A percentile compares a stretch with the other conserved stretches of the same genome.
Evolutionary conservation across 2,329 filamentous ascomycete genomes (phyloP).

Genomic region (Purpureocillium lavendulum): DNA sequence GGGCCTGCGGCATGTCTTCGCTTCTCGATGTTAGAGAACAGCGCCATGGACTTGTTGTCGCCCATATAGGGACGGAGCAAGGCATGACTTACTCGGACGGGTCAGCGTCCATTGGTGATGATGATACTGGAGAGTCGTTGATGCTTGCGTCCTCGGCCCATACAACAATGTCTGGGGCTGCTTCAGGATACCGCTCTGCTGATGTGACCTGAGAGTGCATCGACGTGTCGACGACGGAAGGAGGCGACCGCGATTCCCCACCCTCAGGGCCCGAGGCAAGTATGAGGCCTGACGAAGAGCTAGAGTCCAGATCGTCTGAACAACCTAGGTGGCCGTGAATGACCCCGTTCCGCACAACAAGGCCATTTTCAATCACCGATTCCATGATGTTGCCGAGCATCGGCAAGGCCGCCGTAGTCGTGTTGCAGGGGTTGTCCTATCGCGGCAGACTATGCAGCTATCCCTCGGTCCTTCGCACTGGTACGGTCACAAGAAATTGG

Average conservation of each 20-base stretch:
- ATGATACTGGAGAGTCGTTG: constrained; percentile 5
- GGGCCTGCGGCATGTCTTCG: constrained; percentile 10
- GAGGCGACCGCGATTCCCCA: not conserved
- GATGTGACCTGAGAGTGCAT: constrained; percentile 19
- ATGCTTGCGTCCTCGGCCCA: constrained; percentile 33
- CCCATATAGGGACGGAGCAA: not conserved
- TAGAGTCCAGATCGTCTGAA: constrained; percentile 8
- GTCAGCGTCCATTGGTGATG: constrained; percentile 11
- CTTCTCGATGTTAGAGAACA: not conserved
- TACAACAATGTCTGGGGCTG: constrained; percentile 34
- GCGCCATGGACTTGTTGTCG: not conserved
- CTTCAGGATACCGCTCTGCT: constrained; percentile 24
- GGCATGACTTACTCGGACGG: constrained; percentile 15
- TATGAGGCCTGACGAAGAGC: constrained; percentile 1
- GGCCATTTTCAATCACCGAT: not conserved
- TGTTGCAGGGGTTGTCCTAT: no score
- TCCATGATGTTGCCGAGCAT: not conserved
- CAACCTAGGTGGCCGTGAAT: constrained; percentile 1
- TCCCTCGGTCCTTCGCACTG: constrained; percentile 1
- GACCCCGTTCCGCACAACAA: not conserved
- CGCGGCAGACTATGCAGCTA: no score
- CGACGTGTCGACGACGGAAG: constrained; percentile 9
- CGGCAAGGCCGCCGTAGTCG: no score
- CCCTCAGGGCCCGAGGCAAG: not conserved
- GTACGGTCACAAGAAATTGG: constrained; percentile 15